Base-by-base conservation (phyloP, 305 asterid genomes). In the Salvia sclarea region DNA sequence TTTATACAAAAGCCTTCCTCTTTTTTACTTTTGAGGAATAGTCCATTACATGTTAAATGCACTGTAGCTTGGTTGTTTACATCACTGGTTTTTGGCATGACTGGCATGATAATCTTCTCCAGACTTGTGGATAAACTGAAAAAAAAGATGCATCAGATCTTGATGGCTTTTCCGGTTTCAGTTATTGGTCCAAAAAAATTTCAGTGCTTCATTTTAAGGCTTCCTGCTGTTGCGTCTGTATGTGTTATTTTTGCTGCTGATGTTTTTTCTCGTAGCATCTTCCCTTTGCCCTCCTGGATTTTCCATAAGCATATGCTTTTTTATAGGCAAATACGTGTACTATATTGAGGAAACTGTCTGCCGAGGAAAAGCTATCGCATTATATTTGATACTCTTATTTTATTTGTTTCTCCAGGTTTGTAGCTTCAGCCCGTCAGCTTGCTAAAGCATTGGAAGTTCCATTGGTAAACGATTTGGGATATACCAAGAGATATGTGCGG, bases 381-480 rank as follows among this genome's bases (percentile, higher is more conserved):
- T 22, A 11, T 44, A 21, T 37, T 47, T n/a, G 30, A 10, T 33
- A 9, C 6, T 28, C 21, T 20, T 44, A 25, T 22, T 33, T 33
- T 24, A 22, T 43, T 38, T 54, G 61, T 55, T 41, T 64, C 37
- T 7, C 37, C 74, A 92, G 96, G 98, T 81, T 92, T 81, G 91
- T 89, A 75, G 83, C 96, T 60, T 91, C 99, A 59, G 99, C 96
- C 64, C 98, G 97, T 66, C 99, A 94, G 74, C 78, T 94, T 77
- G 95, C 96, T 64, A 94, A 94, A 78, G 90, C 97, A 53, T 78
- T 91, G 88, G 99, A 94, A 84, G 93, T 86, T 31, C 99, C 99
- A 10, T 69, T 91, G 74, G 98, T 94, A 64, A 94, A 94, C 75
- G 99, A 94, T 81, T 82, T 94, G 80, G 99, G 99, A 66, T 94